A percentile compares a stretch with the other conserved stretches of the same genome.
phyloP scores from a whole-genome alignment of 768 basidiomycete genomes.

The Pleurotus salmoneostramineus region DNA sequence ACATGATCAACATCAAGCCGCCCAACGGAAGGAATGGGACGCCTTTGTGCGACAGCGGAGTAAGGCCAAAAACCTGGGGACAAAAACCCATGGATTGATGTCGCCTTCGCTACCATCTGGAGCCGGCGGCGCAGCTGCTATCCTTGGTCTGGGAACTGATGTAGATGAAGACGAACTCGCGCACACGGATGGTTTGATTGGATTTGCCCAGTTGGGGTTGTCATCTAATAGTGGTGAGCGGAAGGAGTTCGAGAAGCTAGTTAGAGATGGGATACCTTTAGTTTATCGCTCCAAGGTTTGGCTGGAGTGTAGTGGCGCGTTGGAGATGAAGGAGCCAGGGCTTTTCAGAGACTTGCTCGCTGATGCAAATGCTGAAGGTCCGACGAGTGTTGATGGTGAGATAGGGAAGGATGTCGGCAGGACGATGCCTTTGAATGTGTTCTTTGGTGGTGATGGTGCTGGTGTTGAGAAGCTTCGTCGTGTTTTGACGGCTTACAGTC shows the following conservation, averaged over 20 bases:
- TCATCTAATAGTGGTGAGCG: constrained; percentile 75
- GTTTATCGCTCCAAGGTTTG: constrained; percentile 85
- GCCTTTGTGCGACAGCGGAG: constrained; percentile 72
- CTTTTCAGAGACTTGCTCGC: constrained; percentile 82
- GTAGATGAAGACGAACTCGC: constrained; percentile 69
- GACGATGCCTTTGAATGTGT: constrained; percentile 93
- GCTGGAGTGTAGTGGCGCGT: constrained; percentile 90
- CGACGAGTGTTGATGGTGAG: constrained; percentile 58
- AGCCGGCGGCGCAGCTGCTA: constrained; percentile 50
- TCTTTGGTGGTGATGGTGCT: constrained; percentile 95
- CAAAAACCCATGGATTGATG: constrained; percentile 12
- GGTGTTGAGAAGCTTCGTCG: constrained; percentile 90
- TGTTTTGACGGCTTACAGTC: constrained; percentile 88
- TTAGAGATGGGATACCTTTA: constrained; percentile 86
- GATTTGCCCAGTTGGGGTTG: constrained; percentile 84
- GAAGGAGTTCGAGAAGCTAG: constrained; percentile 73
- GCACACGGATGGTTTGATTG: constrained; percentile 84
- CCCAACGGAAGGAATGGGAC: constrained; percentile 82
- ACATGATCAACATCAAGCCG: constrained; percentile 74
- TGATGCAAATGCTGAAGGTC: constrained; percentile 29
- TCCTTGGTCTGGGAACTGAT: constrained; percentile 64
- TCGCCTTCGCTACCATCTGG: constrained; percentile 21
- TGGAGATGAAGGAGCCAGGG: constrained; percentile 91
- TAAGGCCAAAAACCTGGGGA: constrained; percentile 36
- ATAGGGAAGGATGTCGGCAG: constrained; percentile 95